Evolutionary conservation across 2,329 filamentous ascomycete genomes (phyloP), one percentile per base, ranked within the genome.

Genomic region (Fusarium sp.): DNA sequence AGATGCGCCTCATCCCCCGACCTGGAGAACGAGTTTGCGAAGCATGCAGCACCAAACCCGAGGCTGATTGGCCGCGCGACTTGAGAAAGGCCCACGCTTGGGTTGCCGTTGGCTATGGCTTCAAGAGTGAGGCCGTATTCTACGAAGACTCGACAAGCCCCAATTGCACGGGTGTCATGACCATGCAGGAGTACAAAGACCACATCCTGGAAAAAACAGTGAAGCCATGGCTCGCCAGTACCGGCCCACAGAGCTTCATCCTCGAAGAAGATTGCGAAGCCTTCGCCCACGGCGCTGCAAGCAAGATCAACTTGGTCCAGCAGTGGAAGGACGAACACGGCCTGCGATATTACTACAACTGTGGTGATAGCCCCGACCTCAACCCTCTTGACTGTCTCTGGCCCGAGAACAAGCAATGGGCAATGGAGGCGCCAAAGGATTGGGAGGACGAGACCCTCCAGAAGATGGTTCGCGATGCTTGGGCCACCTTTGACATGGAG

Each of bases 41-140:
- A 4, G 29, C 16, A 4, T 81, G 79, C 60, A 61, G 29, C 13
- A 51, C 68, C 7, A 55, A 57, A n/a, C 63, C 74, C 12, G 76
- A 76, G 16, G 67, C 70, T 12, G 70, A 65, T 18, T 79, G 79
- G 79, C 71, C 77, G 29, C 74, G 79, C 41, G 79, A 81, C 34
- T 65, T 81, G 9, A 74, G 74, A 61, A 74, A 76, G 46, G 65
- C 79, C 9, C 79, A 81, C 29, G 78, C 75, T 5, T 81, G 79
- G 79, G 79, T 71, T 2, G 78, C 79, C 2, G 71, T 79, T 7
- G 79, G 79, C 12, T 71, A 79, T 66, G 76, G 74, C 1, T 81
- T 80, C 71, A 81, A 80, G 69, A 80, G 78, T 65, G 79, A 80
- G 24, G 74, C 79, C 1, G 64, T 81, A 18, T 81, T 81, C 32